phyloP scores from a whole-genome alignment of 129 eudicot species.

The Glebionis coronaria region DNA sequence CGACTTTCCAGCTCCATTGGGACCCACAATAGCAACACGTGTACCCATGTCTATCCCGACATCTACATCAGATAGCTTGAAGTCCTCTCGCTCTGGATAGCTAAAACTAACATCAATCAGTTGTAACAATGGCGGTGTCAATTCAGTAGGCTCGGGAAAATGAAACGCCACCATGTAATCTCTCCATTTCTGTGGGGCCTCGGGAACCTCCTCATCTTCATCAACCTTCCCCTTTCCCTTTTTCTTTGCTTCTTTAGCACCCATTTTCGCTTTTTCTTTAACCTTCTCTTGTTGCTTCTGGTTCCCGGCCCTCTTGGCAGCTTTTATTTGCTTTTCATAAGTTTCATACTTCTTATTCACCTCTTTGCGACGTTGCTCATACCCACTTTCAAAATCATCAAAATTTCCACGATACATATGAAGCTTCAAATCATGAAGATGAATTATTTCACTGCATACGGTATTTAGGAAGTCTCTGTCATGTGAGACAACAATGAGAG shows the following conservation, averaged over 20 bases:
- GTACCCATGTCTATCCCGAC: slow-evolving; percentile 18
- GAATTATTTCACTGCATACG: slow-evolving; percentile 15
- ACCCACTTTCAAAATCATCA: slow-evolving; percentile 16
- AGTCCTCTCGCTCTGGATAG: slow-evolving; percentile 15
- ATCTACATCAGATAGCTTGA: slow-evolving; percentile 10
- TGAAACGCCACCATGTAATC: slow-evolving; percentile 14
- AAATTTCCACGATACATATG: slow-evolving; percentile 13
- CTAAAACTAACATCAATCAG: slow-evolving; percentile 13
- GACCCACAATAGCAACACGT: slow-evolving; percentile 17
- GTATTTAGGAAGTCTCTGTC: slow-evolving; percentile 10
- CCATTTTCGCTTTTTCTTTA: slow-evolving; percentile 7
- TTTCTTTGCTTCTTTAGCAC: slow-evolving; percentile 11
- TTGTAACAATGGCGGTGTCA: slow-evolving; percentile 14
- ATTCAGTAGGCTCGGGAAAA: slow-evolving; percentile 14
- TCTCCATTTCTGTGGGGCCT: slow-evolving; percentile 15
- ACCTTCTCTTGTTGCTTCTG: slow-evolving; percentile 18
- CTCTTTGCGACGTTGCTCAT: slow-evolving; percentile 16
- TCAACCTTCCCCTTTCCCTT: slow-evolving; percentile 14
- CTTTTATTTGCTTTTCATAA: slow-evolving; percentile 12
- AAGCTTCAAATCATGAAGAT: slow-evolving; percentile 16
- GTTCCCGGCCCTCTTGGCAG: slow-evolving; percentile 18
- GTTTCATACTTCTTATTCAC: slow-evolving; percentile 18
- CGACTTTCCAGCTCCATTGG: slow-evolving; percentile 17
- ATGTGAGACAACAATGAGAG: slow-evolving; percentile 14
- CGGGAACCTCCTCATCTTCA: slow-evolving; percentile 15